Percentiles rank a stretch among this genome's conserved stretches.
Evolutionary conservation across 257 asterid species (phyloP).

Genomic region (Salvia splendens): DNA sequence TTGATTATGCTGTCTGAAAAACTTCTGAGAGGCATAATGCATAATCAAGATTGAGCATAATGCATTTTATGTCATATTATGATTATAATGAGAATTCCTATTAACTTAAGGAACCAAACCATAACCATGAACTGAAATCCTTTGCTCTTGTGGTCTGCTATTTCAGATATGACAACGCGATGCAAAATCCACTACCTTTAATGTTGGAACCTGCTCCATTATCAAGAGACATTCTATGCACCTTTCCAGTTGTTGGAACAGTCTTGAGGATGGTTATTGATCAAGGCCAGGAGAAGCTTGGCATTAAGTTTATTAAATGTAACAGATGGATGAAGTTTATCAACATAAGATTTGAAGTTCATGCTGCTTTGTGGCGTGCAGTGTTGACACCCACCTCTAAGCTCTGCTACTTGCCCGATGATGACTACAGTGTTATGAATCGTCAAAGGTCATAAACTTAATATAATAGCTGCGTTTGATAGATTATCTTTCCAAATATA

Average conservation of each 20-base stretch:
- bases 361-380: slow-evolving; percentile 61
- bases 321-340: slow-evolving; percentile 72
- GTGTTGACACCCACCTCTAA: slow-evolving; percentile 62
- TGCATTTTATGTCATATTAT: background rate
- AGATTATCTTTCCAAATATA: background rate
- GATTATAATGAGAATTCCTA: background rate
- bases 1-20: no score
- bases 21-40: background rate
- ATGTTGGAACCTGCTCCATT: slow-evolving; percentile 49
- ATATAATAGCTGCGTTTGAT: slow-evolving; percentile 11
- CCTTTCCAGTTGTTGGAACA: slow-evolving; percentile 57
- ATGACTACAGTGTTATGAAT: slow-evolving; percentile 45
- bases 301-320: slow-evolving; percentile 34
- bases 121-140: slow-evolving; percentile 2
- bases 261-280: slow-evolving; percentile 62
- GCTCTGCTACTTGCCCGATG: slow-evolving; percentile 67
- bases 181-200: slow-evolving; percentile 42
- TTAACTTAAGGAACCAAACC: background rate
- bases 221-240: slow-evolving; percentile 60
- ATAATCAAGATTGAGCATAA: background rate
- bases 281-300: slow-evolving; percentile 49
- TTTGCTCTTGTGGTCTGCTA: slow-evolving; percentile 23
- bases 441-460: slow-evolving; percentile 50
- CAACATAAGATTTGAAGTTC: slow-evolving; percentile 50
- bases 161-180: slow-evolving; percentile 73